Conservation (phyloP, 78 protist species). For the Polysphondylium violaceum region DNA sequence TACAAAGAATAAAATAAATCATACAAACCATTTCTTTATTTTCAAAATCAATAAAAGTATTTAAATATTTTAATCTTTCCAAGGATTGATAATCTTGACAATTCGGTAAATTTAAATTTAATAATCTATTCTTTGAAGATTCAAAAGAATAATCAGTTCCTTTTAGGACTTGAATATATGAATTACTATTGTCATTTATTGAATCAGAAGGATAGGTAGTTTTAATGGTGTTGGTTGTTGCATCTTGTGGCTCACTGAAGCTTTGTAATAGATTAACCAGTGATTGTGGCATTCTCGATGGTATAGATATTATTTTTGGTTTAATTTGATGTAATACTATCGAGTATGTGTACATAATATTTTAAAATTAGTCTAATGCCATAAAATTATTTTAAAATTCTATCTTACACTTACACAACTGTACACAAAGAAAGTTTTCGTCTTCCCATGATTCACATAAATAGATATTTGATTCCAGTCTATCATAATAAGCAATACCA, state of each 20-base stretch:
- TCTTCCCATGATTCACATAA: constrained; percentile 63
- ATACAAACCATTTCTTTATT: constrained; percentile 66
- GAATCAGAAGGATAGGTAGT: background rate
- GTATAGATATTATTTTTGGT: constrained; percentile 46
- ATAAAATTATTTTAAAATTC: background rate
- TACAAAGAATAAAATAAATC: background rate
- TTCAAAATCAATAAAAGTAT: constrained; percentile 21
- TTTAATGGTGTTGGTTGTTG: background rate
- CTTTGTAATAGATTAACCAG: constrained; percentile 6
- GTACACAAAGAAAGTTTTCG: constrained; percentile 39
- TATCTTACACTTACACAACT: background rate
- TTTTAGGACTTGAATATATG: background rate
- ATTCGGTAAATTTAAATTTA: constrained; percentile 39
- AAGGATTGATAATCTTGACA: background rate
- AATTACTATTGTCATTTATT: background rate
- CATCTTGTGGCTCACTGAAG: background rate
- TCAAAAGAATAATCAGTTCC: constrained; percentile 29
- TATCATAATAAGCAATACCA: constrained; percentile 56
- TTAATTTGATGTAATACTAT: constrained; percentile 40
- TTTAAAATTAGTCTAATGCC: background rate
- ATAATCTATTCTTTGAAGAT: constrained; percentile 24
- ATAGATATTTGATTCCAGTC: constrained; percentile 11
- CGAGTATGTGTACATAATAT: background rate
- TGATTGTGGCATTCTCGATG: constrained; percentile 65
- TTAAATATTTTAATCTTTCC: background rate